Percentiles rank a stretch among this genome's conserved stretches.
These are phyloP conservation scores for Xylaria curta DNA, from an alignment of 495 filamentous ascomycete genomes.

Conservation along the genomic window DNA sequence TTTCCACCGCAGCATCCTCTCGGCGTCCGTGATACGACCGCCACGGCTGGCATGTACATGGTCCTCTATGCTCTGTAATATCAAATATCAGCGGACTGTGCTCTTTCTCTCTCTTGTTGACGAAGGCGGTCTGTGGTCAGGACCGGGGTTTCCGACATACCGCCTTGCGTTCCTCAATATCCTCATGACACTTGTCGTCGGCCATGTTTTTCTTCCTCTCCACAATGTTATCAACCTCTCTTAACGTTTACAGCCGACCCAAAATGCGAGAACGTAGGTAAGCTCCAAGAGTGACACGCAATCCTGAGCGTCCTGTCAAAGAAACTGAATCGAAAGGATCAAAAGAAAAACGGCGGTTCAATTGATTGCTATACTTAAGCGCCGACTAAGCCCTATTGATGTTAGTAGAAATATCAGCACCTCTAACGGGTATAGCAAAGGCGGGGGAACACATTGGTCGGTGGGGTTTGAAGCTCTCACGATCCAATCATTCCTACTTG, in stretches of 20 bases:
- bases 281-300: neutral
- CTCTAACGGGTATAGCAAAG: slow-evolving; percentile 4
- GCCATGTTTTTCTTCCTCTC: slow-evolving; percentile 8
- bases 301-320: neutral
- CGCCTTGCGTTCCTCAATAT: slow-evolving; percentile 7
- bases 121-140: neutral
- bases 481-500: slow-evolving; percentile 22
- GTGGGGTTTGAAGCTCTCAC: slow-evolving; percentile 17
- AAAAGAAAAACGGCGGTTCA: neutral
- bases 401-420: neutral
- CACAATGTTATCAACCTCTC: neutral
- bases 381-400: neutral
- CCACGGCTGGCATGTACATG: neutral
- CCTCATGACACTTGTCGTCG: slow-evolving; percentile 13
- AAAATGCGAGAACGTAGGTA: neutral
- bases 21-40: slow-evolving; percentile 37
- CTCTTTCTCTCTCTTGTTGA: neutral
- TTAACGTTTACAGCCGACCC: neutral
- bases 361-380: neutral
- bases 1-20: slow-evolving; percentile 59
- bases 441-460: slow-evolving; percentile 7
- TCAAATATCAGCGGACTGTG: neutral
- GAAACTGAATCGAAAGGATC: neutral
- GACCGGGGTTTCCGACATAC: neutral
- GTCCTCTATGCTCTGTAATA: slow-evolving; percentile 9